phyloP scores from a whole-genome alignment of 176 grass and related monocot species.

The Oryza brachyantha region DNA sequence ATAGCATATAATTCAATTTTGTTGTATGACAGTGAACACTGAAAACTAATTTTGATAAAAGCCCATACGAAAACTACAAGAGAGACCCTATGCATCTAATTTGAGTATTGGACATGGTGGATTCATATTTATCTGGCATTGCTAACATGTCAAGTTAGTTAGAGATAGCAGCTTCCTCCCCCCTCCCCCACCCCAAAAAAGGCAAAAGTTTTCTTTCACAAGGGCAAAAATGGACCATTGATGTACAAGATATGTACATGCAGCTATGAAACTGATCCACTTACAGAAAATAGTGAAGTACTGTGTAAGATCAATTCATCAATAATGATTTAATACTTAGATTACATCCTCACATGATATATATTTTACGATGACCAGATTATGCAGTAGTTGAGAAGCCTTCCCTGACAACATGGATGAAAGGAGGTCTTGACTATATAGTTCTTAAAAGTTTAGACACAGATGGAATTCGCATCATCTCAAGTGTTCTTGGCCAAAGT shows the following conservation, averaged over 20 bases:
- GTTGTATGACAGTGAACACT: not conserved
- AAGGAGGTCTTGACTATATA: constrained; percentile 90
- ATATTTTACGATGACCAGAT: constrained; percentile 46
- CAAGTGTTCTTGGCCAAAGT: constrained; percentile 92
- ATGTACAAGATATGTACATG: not conserved
- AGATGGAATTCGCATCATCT: constrained; percentile 81
- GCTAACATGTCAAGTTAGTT: not conserved
- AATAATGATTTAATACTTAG: not conserved
- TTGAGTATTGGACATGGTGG: not conserved
- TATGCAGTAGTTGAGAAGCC: constrained; percentile 90
- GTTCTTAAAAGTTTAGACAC: constrained; percentile 84
- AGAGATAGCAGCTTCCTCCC: not conserved
- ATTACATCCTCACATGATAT: constrained; percentile 13
- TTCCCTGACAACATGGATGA: constrained; percentile 73
- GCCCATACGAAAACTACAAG: not conserved
- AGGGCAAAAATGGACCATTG: not conserved
- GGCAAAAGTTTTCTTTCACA: not conserved
- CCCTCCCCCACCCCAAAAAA: too few relatives aligned
- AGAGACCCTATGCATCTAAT: not conserved
- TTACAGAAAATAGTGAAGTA: not conserved
- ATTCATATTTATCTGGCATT: not conserved
- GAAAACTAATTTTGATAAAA: not conserved
- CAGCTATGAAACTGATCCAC: not conserved
- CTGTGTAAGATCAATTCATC: not conserved
- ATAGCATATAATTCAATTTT: not conserved